Conservation (phyloP, 306 rosid species). For the Trifolium dubium region DNA sequence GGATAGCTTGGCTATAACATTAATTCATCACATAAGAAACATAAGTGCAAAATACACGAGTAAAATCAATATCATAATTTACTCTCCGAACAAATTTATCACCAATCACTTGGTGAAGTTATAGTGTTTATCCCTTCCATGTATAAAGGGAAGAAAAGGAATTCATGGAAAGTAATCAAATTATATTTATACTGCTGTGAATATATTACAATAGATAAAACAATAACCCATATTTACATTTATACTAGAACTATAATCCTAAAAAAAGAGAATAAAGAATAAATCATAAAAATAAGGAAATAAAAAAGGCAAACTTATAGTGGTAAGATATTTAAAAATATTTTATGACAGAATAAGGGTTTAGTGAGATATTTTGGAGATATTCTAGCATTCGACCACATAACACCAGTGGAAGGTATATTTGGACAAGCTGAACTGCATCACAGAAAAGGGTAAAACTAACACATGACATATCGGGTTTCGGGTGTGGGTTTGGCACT, state of each 20-base stretch:
- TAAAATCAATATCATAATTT: constrained; percentile 24
- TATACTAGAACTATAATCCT: neutral
- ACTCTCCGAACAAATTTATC: neutral
- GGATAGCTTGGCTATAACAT: constrained; percentile 81
- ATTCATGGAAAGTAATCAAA: neutral
- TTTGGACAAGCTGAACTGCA: neutral
- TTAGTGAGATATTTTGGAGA: neutral
- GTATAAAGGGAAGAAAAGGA: constrained; percentile 9
- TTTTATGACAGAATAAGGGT: neutral
- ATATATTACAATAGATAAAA: constrained; percentile 20
- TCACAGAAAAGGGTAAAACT: constrained; percentile 4
- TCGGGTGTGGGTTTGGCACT: too few relatives aligned
- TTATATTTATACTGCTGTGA: constrained; percentile 2
- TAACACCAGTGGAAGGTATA: neutral
- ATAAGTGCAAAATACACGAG: constrained; percentile 5
- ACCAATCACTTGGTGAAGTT: neutral
- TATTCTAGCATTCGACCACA: neutral
- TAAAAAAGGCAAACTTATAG: neutral
- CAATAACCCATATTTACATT: neutral
- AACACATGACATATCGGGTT: neutral
- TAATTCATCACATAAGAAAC: constrained; percentile 38
- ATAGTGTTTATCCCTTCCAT: neutral
- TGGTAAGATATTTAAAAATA: neutral
- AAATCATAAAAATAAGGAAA: neutral
- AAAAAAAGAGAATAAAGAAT: neutral